Base-by-base conservation (phyloP, 1,139 yeast genomes). In the Debaryomyces fabryi region DNA sequence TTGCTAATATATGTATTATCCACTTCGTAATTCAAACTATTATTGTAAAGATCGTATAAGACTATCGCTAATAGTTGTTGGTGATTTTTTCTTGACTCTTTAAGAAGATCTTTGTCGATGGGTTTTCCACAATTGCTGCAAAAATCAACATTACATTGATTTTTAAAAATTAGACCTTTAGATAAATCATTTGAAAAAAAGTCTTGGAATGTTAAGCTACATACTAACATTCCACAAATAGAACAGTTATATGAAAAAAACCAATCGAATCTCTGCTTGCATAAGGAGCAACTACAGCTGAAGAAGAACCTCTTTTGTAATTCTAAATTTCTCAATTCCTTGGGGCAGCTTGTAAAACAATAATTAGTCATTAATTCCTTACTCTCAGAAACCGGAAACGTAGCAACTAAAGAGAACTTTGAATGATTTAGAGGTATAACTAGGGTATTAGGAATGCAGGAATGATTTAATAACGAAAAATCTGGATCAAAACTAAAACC, bases 401-500 rank as follows among this genome's bases (percentile, higher is more conserved):
- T 54, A 3, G 70, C 55, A 5, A 58, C 49, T 4, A 72, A 48
- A n/a, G 34, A 42, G 16, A 48, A 43, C 4, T 55, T 50, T 6
- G 42, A 48, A 3, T 56, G 48, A 4, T 56, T 50, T 16, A 54
- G 50, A 52, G 66, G 63, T 4, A 63, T 49, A 6, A 63, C 44
- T 7, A 58, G 48, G 30, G 67, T 60, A 48, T 74, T 66, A 6
- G 72, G 69, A n/a, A 58, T 45, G 49, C 72, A 67, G 3, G 67
- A 63, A 51, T 67, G 72, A 44, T 67, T 67, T 8, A 67, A 54
- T 34, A 72, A 51, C 6, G 78, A 58, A 50, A 72, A 65, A 3
- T 57, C 50, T 0, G 74, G 71, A 49, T 74, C 78, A 49, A 75
- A 58, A 54, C 63, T 59, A 8, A 60, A 45, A 0, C 79, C 79